Conservation (phyloP, 352 stramenopile species). For the Phytophthora cryptogea region DNA sequence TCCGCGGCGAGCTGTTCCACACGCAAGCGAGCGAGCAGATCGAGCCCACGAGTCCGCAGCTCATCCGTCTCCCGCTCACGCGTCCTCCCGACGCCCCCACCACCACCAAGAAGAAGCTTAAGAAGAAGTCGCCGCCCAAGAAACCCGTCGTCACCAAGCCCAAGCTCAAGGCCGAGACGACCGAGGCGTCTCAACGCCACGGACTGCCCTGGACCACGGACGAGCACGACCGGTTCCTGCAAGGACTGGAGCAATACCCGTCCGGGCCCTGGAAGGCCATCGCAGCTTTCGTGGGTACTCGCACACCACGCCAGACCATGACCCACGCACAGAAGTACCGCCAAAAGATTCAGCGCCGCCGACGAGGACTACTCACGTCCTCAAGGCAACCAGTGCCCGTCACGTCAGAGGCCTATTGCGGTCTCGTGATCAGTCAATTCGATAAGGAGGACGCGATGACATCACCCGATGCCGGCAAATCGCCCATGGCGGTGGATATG, state of each 20-base stretch:
- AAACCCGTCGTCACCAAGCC: neutral
- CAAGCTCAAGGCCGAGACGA: slow-evolving; percentile 3
- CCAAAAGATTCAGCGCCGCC: slow-evolving; percentile 62
- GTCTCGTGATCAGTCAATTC: slow-evolving; percentile 9
- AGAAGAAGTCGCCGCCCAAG: slow-evolving; percentile 10
- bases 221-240: slow-evolving; percentile 60
- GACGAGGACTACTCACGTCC: slow-evolving; percentile 36
- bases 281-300: slow-evolving; percentile 46
- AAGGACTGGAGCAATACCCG: slow-evolving; percentile 52
- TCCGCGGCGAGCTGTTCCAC: slow-evolving; percentile 32
- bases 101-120: slow-evolving; percentile 20
- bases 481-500: slow-evolving; percentile 21
- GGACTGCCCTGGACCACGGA: slow-evolving; percentile 40
- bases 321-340: slow-evolving; percentile 96
- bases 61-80: slow-evolving; percentile 35
- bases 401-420: slow-evolving; percentile 13
- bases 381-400: slow-evolving; percentile 19
- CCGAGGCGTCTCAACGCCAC: slow-evolving; percentile 18
- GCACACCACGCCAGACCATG: slow-evolving; percentile 90
- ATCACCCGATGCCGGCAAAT: slow-evolving; percentile 6
- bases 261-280: slow-evolving; percentile 58
- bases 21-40: neutral
- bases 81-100: slow-evolving; percentile 19
- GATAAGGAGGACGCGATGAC: neutral
- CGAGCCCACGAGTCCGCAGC: slow-evolving; percentile 13